Conservation (phyloP, 2,329 filamentous ascomycete species). For the Colletotrichum sp. region DNA sequence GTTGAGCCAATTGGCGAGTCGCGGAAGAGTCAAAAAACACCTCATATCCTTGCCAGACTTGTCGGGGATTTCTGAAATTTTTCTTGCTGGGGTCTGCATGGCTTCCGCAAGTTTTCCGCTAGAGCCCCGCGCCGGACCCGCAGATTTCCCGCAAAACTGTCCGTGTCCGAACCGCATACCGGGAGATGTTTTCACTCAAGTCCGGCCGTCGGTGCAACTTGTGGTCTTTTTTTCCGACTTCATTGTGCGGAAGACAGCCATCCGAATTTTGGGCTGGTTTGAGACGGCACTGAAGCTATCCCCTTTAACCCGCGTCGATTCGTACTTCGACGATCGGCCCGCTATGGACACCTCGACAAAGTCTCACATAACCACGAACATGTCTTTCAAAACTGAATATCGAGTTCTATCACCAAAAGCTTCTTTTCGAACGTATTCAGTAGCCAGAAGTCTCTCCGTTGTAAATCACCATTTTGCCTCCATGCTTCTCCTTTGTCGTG, state of each 20-base stretch:
- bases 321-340: neutral
- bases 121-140: neutral
- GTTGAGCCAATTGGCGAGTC: neutral
- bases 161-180: neutral
- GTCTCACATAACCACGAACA: neutral
- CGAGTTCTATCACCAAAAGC: neutral
- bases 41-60: neutral
- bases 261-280: neutral
- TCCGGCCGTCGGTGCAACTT: neutral
- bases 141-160: neutral
- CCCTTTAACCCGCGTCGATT: neutral
- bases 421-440: neutral
- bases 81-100: neutral
- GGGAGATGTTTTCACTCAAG: neutral
- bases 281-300: neutral
- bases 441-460: neutral
- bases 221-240: neutral
- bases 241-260: neutral
- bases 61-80: neutral
- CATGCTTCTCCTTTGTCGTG: conserved; percentile 24
- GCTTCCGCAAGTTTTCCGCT: neutral
- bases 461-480: conserved; percentile 26
- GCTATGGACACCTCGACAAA: neutral
- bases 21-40: neutral
- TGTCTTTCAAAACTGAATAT: neutral